Conservation (phyloP, 2,329 filamentous ascomycete species). For the Sporothrix humicola region DNA sequence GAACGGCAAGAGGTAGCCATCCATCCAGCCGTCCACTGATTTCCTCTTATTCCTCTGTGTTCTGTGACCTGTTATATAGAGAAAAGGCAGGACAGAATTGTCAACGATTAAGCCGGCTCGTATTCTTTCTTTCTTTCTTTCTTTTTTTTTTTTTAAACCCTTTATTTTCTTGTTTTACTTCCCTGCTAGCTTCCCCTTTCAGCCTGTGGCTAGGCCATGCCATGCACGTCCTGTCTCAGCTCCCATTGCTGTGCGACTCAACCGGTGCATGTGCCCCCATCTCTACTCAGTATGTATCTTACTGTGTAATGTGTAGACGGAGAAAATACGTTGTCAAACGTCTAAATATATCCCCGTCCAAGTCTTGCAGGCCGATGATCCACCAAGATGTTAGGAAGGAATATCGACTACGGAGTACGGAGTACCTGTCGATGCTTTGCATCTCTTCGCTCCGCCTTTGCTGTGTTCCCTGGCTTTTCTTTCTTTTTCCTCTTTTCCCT, state of each 20-base stretch:
- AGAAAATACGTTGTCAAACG: background rate
- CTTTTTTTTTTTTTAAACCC: too few relatives aligned
- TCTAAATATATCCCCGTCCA: background rate
- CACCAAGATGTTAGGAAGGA: too few relatives aligned
- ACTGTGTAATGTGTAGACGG: too few relatives aligned
- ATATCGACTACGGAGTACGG: too few relatives aligned
- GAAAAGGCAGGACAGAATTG: background rate
- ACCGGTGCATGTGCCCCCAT: background rate
- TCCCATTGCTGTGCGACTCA: background rate
- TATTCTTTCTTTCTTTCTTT: too few relatives aligned
- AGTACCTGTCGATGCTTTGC: background rate
- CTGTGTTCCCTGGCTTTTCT: background rate
- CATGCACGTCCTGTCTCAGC: slow-evolving; percentile 18
- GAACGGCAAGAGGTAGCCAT: too few relatives aligned
- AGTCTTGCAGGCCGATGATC: background rate
- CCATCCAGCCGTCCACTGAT: background rate
- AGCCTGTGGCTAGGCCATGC: background rate
- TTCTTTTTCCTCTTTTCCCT: background rate
- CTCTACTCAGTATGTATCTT: too few relatives aligned
- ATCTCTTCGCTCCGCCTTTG: background rate
- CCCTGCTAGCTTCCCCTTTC: slow-evolving; percentile 1
- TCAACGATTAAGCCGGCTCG: too few relatives aligned
- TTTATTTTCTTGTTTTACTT: background rate
- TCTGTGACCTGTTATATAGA: slow-evolving; percentile 17
- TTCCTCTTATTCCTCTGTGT: background rate